Evolutionary conservation across 2,329 filamentous ascomycete genomes (phyloP).

Genomic region (Periglandula ipomoeae): DNA sequence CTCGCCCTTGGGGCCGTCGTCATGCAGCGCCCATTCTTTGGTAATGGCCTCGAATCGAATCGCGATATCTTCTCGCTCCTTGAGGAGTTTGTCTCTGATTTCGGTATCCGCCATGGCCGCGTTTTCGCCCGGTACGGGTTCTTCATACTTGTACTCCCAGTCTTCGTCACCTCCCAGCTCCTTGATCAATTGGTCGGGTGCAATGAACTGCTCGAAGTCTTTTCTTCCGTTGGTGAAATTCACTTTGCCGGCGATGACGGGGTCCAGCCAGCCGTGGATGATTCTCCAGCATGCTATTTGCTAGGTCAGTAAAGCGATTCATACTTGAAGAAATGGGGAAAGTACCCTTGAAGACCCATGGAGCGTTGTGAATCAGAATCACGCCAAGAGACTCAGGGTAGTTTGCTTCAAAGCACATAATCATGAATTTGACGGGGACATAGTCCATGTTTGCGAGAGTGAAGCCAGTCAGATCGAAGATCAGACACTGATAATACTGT

Average conservation of each 20-base stretch:
- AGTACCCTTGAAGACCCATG: conserved; percentile 54
- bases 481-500: conserved; percentile 22
- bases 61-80: conserved; percentile 43
- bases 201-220: conserved; percentile 53
- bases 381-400: conserved; percentile 64
- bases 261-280: conserved; percentile 67
- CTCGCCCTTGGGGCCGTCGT: conserved; percentile 13
- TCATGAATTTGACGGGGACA: conserved; percentile 67
- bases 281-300: conserved; percentile 41
- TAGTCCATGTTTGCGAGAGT: conserved; percentile 69
- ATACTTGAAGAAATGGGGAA: background rate
- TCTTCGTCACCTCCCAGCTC: conserved; percentile 51
- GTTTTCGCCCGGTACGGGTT: conserved; percentile 53
- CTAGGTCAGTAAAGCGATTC: background rate
- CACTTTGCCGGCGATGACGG: conserved; percentile 63
- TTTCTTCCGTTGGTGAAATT: conserved; percentile 56
- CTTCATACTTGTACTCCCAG: conserved; percentile 56
- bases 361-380: conserved; percentile 65
- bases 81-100: conserved; percentile 37
- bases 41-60: conserved; percentile 49
- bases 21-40: conserved; percentile 43
- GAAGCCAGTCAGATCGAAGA: conserved; percentile 68
- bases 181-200: conserved; percentile 52
- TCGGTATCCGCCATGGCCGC: conserved; percentile 35
- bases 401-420: conserved; percentile 70